A percentile compares a stretch with the other conserved stretches of the same genome.
Conservation (phyloP, 2,329 filamentous ascomycete genomes). For the Bipolaris victoriae region DNA sequence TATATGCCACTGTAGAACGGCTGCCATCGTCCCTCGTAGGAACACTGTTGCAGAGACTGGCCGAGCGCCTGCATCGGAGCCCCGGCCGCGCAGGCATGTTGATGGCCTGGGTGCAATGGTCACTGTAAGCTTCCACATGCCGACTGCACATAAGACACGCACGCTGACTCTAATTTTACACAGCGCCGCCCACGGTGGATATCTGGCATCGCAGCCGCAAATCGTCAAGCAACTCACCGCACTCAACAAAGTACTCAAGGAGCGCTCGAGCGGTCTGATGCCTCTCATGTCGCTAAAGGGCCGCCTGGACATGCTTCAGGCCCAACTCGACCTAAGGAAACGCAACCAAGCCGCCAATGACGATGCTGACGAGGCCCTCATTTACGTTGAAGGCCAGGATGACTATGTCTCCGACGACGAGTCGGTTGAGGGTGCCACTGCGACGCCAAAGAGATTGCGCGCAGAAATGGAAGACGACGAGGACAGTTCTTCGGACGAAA, state of each 20-base stretch:
- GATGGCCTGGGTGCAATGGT: slow-evolving; percentile 96
- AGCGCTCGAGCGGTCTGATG: slow-evolving; percentile 80
- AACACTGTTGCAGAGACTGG: slow-evolving; percentile 79
- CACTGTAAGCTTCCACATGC: slow-evolving; percentile 56
- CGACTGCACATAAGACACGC: neutral
- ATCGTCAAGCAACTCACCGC: slow-evolving; percentile 77
- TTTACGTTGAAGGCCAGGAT: slow-evolving; percentile 86
- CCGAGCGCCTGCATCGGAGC: slow-evolving; percentile 82
- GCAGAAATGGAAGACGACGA: slow-evolving; percentile 39
- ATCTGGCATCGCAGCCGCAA: slow-evolving; percentile 84
- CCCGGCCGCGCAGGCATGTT: slow-evolving; percentile 89
- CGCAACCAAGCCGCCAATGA: slow-evolving; percentile 67
- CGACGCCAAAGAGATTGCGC: slow-evolving; percentile 33
- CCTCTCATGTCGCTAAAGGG: slow-evolving; percentile 89
- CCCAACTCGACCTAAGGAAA: slow-evolving; percentile 82
- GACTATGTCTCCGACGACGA: slow-evolving; percentile 62
- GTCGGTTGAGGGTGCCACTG: slow-evolving; percentile 41
- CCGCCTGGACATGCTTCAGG: slow-evolving; percentile 91
- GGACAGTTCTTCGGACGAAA: slow-evolving; percentile 61
- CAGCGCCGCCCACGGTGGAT: slow-evolving; percentile 82
- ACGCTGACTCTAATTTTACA: neutral
- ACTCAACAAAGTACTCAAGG: slow-evolving; percentile 84
- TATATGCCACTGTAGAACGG: slow-evolving; percentile 87
- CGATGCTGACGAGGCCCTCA: slow-evolving; percentile 71
- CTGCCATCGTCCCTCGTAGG: slow-evolving; percentile 85